Evolutionary conservation across 768 basidiomycete species (phyloP).

Genomic region (Naganishia vaughanmartiniae): DNA sequence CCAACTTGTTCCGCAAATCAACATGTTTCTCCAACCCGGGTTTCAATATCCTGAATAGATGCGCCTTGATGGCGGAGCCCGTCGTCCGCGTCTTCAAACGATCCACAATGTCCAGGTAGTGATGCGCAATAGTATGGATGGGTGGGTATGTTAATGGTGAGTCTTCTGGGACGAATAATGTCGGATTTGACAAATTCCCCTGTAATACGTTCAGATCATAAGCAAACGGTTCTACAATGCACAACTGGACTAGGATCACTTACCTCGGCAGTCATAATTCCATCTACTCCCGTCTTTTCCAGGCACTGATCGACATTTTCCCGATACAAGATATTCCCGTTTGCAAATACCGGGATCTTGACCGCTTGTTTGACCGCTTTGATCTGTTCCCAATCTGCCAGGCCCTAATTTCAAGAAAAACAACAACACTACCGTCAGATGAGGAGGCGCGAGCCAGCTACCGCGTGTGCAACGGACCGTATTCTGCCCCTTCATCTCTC

Average conservation of each 20-base stretch:
- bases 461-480: conserved; percentile 55
- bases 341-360: conserved; percentile 85
- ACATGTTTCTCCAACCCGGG: conserved; percentile 65
- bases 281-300: conserved; percentile 79
- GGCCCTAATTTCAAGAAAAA: conserved; percentile 57
- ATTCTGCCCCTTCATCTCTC: conserved; percentile 86
- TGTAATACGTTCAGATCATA: conserved; percentile 45
- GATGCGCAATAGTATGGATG: conserved; percentile 64
- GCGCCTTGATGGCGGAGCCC: conserved; percentile 77
- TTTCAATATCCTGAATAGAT: conserved; percentile 86
- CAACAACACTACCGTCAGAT: not conserved
- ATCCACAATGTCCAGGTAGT: conserved; percentile 79
- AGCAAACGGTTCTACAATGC: not conserved
- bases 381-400: conserved; percentile 88
- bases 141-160: conserved; percentile 48
- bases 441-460: not conserved
- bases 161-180: conserved; percentile 59
- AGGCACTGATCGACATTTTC: conserved; percentile 79
- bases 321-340: conserved; percentile 88
- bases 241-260: conserved; percentile 22
- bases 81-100: conserved; percentile 68
- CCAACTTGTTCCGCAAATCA: conserved; percentile 72
- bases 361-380: conserved; percentile 85
- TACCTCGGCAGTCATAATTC: conserved; percentile 81
- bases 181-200: conserved; percentile 88